Base-by-base conservation (phyloP, 2,329 filamentous ascomycete species). In the Cladosporium sphaerospermum region DNA sequence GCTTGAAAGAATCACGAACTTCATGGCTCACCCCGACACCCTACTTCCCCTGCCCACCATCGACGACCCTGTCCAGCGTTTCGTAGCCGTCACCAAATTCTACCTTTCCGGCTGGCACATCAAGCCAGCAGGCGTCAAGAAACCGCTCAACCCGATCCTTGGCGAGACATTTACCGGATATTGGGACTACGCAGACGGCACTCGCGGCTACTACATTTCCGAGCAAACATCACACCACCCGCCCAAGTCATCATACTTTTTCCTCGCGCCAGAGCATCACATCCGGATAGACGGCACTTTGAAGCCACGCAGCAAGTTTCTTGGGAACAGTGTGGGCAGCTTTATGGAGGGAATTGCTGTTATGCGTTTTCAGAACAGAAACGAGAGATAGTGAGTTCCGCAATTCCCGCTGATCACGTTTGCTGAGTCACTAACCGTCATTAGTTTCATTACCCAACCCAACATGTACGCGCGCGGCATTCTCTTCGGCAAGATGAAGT, bases 401-500 rank as follows among this genome's bases (percentile, higher is more conserved):
- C 23, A 14, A n/a, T 10, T 28, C 13, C 9, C 23, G 9, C 9
- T 18, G n/a, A 16, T 23, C 19, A 18, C 14, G 16, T 31, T 9
- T 34, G 46, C 14, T 19, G 33, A 28, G 23, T 28, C 23, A 49
- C 57, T 60, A 48, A 59, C 49, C 40, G 47, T 58, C 62, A 31
- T 43, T 56, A 95, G 89, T 71, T 88, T 95, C 65, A 73, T 97
- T 49, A 97, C 93, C 4, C 93, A 99, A 67, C 93, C 93, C 14
- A 99, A 99, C 75, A 99, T 99, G 90, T 99, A 99, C 70, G 93
- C 92, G 18, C 83, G 93, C 57, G 92, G 93, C 34, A 97, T 99
- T 56, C 77, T 99, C 8, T 96, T 99, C 65, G 93, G 93, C 45
- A 97, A 96, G 71, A 97, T 99, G 93, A 97, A 96, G 71, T 99